Percentiles rank a stretch among this genome's conserved stretches.
Evolutionary conservation across 129 eudicot species (phyloP).

Genomic region (Escallonia rubra): DNA sequence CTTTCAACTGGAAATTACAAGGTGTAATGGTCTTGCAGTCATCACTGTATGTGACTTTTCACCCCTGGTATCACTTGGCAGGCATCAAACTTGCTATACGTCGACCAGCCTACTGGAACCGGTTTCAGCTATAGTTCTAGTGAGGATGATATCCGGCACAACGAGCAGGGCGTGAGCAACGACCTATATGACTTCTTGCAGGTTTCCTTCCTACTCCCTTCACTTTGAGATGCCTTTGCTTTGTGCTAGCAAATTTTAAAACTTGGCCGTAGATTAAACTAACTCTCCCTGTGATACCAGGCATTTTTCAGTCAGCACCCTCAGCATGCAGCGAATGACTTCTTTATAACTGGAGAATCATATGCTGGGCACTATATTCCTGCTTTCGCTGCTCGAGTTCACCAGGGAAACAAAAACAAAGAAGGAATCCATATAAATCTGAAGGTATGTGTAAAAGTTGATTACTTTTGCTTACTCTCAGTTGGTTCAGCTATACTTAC

Average conservation of each 20-base stretch:
- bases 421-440: constrained; percentile 70
- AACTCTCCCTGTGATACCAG: constrained; percentile 20
- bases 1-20: no score
- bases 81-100: constrained; percentile 85
- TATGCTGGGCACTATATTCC: constrained; percentile 96
- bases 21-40: no score
- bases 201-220: constrained; percentile 26
- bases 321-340: constrained; percentile 60
- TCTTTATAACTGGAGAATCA: constrained; percentile 91
- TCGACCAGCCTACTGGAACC: constrained; percentile 95
- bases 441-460: constrained; percentile 27
- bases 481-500: background rate
- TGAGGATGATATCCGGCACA: constrained; percentile 41
- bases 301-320: constrained; percentile 79
- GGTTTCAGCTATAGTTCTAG: constrained; percentile 80
- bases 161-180: constrained; percentile 58
- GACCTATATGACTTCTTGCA: constrained; percentile 85
- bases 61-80: constrained; percentile 12
- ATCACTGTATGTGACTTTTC: background rate
- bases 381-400: constrained; percentile 69
- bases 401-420: constrained; percentile 64
- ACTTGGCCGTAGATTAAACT: background rate
- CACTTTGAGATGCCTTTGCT: no score
- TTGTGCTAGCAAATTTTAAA: no score
- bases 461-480: background rate